Percentiles rank a stretch among this genome's conserved stretches.
These are phyloP conservation scores for Aspergillus melleus DNA, from an alignment of 2,329 filamentous ascomycete species.

Conservation along the genomic window DNA sequence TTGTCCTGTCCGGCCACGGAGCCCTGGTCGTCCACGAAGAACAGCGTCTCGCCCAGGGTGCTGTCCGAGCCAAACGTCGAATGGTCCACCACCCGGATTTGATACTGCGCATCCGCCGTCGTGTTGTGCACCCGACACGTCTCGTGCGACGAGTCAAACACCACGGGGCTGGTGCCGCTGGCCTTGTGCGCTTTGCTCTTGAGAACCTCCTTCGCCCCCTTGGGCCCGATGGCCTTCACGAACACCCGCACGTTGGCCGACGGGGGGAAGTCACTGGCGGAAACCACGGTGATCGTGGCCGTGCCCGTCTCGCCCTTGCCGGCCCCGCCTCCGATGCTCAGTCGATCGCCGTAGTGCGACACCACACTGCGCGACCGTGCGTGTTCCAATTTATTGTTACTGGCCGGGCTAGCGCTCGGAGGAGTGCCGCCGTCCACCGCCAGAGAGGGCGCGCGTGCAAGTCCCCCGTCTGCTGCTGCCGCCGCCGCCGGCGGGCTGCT, in stretches of 20 bases:
- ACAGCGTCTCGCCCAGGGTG: slow-evolving; percentile 78
- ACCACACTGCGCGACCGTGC: slow-evolving; percentile 49
- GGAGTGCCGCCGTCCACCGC: slow-evolving; percentile 30
- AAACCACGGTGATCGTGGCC: slow-evolving; percentile 77
- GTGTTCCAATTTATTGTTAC: slow-evolving; percentile 42
- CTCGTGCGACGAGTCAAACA: slow-evolving; percentile 66
- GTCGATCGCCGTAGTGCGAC: slow-evolving; percentile 50
- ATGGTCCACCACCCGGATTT: slow-evolving; percentile 81
- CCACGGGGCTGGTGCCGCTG: slow-evolving; percentile 62
- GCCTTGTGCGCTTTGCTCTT: slow-evolving; percentile 92
- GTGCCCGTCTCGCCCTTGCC: slow-evolving; percentile 65
- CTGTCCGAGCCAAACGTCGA: slow-evolving; percentile 81
- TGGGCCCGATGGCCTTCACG: slow-evolving; percentile 66
- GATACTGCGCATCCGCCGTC: slow-evolving; percentile 80
- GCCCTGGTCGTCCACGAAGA: slow-evolving; percentile 83
- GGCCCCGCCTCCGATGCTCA: slow-evolving; percentile 52
- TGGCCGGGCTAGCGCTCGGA: slow-evolving; percentile 16
- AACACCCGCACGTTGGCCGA: slow-evolving; percentile 76
- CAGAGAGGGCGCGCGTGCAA: slow-evolving; percentile 23
- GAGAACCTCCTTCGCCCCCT: slow-evolving; percentile 73
- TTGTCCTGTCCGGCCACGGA: slow-evolving; percentile 67
- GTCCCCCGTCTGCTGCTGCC: slow-evolving; percentile 9
- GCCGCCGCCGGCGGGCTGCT: slow-evolving; percentile 7
- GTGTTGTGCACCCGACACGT: slow-evolving; percentile 72
- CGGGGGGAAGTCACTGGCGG: slow-evolving; percentile 74